Evolutionary conservation across 2,329 filamentous ascomycete genomes (phyloP), one percentile per base, ranked within the genome.

Genomic region (Gaeumannomyces sp.): DNA sequence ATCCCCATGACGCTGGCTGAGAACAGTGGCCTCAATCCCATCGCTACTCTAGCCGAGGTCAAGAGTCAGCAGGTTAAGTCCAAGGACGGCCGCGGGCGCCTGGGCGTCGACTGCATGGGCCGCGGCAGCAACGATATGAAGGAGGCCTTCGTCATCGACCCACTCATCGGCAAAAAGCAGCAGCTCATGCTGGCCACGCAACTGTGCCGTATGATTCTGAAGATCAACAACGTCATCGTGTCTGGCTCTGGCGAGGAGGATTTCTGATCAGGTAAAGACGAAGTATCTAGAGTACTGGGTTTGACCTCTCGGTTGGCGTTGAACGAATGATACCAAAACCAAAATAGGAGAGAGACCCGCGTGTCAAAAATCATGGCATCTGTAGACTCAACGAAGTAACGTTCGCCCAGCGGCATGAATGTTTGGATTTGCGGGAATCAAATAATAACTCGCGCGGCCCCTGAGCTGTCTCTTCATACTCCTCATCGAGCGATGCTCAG

Each of bases 101-200:
- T 98, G 67, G 95, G 95, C 70, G 94, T 99, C 60, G 95, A 99
- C 81, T 99, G 96, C 83, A 98, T 99, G 95, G 87, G 91, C 77
- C 90, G 88, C 50, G 95, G 95, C 71, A 93, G 85, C 81, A 98
- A 97, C 79, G 89, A 98, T 79, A 99, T 99, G 95, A 93, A 90
- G 81, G 89, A 97, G 71, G 91, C 95, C 70, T 99, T 99, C 78
- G 95, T 97, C 70, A 98, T 99, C 75, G 95, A 99, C 75, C 96
- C 95, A 64, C 82, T 99, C 74, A 99, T 99, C 76, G 95, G 95
- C 72, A 99, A 99, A 86, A 91, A 92, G 79, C 93, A 97, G 81
- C 95, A 99, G 80, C 85, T 99, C 67, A 87, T 97, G 80, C 85
- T 99, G 69, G 95, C 95, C 38, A 99, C 96, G 63, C 95, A 99